Base-by-base conservation (phyloP, 78 protist species). In the Chrysochromulina parva region DNA sequence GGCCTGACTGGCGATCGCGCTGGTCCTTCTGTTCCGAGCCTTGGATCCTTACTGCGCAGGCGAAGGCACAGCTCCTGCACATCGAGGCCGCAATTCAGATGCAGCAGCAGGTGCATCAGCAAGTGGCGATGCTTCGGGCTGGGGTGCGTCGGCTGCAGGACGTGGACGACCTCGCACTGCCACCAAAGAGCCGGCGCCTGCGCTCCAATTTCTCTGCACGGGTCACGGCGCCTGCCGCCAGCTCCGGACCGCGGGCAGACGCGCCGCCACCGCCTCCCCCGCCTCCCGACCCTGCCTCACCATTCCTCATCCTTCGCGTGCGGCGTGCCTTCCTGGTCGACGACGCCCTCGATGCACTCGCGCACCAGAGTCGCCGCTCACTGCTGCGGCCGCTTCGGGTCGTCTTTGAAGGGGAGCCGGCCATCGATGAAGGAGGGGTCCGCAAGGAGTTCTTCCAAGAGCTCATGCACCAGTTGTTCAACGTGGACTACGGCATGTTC, bases 361-460 rank as follows among this genome's bases (percentile, higher is more conserved):
- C 50, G 28, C 3, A 19, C 78, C 1, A 3, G 11, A 28, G 14
- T 11, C 28, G 14, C 6, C 17, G 11, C 28, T 6, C 14, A 9
- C 78, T 69, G 78, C 14, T 69, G 24, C 22, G 28, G 78, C 78
- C 78, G 28, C 78, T 69, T 2, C 28, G 47, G 6, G 92, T 91
- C 13, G 54, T 71, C 54, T 91, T 91, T 20, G 82, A 47, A 14
- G 93, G 93, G 54, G 93, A 91, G 54, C 76, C 84, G 10, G 93
- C 85, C 47, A 54, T 87, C 22, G 93, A 91, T 55, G 93, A 87
- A 57, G 93, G 93, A 14, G 93, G 93, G 3, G 59, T 91, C 47
- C 55, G 48, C 26, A 89, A 89, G 60, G 93, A 91, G 20, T 59
- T 91, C 85, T 91, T 91, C 82, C 90, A 89, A 20, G 48, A 85